Base-by-base conservation (phyloP, 139 green algal genomes). In the Monoraphidium neglectum region DNA sequence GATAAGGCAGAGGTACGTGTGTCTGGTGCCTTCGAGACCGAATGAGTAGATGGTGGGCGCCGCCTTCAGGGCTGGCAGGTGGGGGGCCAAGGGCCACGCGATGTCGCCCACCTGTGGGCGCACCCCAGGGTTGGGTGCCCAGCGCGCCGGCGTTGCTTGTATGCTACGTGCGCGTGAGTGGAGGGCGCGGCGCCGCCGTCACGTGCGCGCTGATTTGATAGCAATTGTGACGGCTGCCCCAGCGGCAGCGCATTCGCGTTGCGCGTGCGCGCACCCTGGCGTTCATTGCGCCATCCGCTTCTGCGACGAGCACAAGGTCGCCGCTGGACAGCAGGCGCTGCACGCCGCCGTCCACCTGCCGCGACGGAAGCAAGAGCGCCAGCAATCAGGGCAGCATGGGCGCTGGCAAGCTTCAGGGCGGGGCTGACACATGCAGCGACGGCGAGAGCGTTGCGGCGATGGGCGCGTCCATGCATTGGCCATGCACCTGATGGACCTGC, bases 11-110 rank as follows among this genome's bases (percentile, higher is more conserved):
- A 70, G 75, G 75, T 80, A 80, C 13, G 46, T 53, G 4, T 56
- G 35, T 1, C 54, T 36, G 18, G 47, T 60, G 23, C 68, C n/a
- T 28, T 69, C 75, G 38, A 80, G 49, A 0, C 49, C 75, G 30
- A 80, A 80, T 53, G 49, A 70, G 66, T 70, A 80, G 33, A 80
- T 69, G 2, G 26, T 70, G 16, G 12, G 21, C 54, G 75, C 75
- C 21, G 75, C 75, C 43, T 80, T 79, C 10, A 79, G 51, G 32
- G 73, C 73, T 23, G 73, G 73, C 5, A 79, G 63, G 62, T 79
- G 73, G 47, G 72, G 71, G 26, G 61, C 73, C 0, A 79, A 35
- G 15, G 49, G 51, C 59, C 62, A 79, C 1, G 35, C 36, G 2
- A 73, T 64, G 12, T 0, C 21, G 35, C 8, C 40, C 28, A 53